Base-by-base conservation (phyloP, 2,329 filamentous ascomycete genomes). In the Davidsoniella virescens region DNA sequence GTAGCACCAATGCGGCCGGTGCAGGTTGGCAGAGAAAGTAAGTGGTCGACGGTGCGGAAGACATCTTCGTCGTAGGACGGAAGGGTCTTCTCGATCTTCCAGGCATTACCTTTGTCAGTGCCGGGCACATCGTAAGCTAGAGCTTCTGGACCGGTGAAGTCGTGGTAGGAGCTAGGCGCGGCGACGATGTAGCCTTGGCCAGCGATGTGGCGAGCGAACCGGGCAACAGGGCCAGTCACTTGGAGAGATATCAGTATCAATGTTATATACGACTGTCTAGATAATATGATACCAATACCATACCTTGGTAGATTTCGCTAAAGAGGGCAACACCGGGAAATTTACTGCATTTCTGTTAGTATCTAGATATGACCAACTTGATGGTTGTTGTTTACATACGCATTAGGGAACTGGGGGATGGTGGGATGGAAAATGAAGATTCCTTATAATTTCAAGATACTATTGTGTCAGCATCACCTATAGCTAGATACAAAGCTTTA, bases 271-370 rank as follows among this genome's bases (percentile, higher is more conserved):
- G 6, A 25, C 5, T 10, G 38, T 37, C 47, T 23, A 9, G 25
- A n/a, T 8, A 17, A 17, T 4, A 37, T 14, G 9, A 33, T 20
- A 33, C 12, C 8, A 9, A 9, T 33, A 8, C 12, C 60, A 52
- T 64, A 87, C 87, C 87, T 79, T 95, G 88, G 62, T 95, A 95
- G 59, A 95, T 95, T 67, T 95, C 88, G 58, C 82, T 88, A 63
- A 94, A 95, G 51, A 95, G 72, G 12, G 85, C 82, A 4, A 95
- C 84, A 17, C 84, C 87, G 0, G 87, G 87, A 60, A 94, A 94
- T 46, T 72, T 70, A 26, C 76, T 78, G 53, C n/a, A 9, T 29
- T 40, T 2, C 9, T 9, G 45, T 47, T 20, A 47, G 45, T 7
- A n/a, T 38, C 7, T n/a, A 9, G 4, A 29, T 16, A 23, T 12